Percentiles rank a stretch among this genome's conserved stretches.
Conservation (phyloP, 345 rosid species). For the Linum tenue region DNA sequence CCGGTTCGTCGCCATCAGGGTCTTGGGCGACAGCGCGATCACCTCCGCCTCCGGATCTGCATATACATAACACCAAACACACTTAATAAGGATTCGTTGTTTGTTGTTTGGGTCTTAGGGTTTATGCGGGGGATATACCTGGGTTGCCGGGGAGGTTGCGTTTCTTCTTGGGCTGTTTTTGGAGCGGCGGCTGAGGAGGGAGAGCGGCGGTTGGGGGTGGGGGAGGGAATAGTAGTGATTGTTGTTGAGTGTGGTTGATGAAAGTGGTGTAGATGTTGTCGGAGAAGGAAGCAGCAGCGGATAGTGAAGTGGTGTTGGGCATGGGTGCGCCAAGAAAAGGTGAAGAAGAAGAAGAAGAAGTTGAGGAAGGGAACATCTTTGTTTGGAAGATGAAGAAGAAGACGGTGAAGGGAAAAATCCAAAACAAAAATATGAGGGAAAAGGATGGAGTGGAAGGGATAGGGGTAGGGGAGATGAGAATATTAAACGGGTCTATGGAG, state of each 20-base stretch:
- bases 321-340: background rate
- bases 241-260: background rate
- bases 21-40: slow-evolving; percentile 1
- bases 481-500: background rate
- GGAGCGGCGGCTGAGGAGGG: background rate
- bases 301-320: background rate
- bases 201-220: background rate
- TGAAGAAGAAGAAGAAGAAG: background rate
- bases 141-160: slow-evolving; percentile 2
- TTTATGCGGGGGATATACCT: background rate
- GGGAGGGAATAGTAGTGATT: background rate
- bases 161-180: background rate
- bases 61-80: no score
- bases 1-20: slow-evolving; percentile 1
- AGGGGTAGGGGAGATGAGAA: no score
- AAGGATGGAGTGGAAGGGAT: background rate
- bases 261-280: background rate
- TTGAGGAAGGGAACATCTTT: background rate
- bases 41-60: slow-evolving; percentile 5
- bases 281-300: background rate
- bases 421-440: background rate
- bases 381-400: background rate
- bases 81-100: background rate
- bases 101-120: background rate
- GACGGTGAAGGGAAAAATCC: background rate